A percentile compares a stretch with the other conserved stretches of the same genome.
Evolutionary conservation across 176 grass and related monocot species (phyloP).

Genomic region (Microstegium vimineum): DNA sequence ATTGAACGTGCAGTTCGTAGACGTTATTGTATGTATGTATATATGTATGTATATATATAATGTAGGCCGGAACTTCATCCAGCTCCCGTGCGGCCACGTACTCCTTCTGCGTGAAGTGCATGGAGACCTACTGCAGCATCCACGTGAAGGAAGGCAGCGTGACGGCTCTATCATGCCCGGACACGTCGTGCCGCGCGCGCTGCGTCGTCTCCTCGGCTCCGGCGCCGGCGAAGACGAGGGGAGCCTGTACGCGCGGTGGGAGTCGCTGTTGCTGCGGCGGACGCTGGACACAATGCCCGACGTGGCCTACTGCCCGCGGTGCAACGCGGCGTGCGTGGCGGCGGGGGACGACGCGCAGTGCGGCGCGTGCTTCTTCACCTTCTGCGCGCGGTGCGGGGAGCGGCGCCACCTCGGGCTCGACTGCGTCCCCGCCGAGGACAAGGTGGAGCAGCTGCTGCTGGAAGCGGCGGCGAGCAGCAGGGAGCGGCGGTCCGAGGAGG

Average conservation of each 20-base stretch:
- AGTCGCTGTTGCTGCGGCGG: constrained; percentile 46
- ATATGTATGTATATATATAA: too few species aligned
- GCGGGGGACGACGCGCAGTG: constrained; percentile 59
- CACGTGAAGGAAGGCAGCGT: constrained; percentile 16
- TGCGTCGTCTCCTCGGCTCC: constrained; percentile 36
- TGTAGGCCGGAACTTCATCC: constrained; percentile 1
- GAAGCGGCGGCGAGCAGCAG: background rate
- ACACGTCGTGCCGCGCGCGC: background rate
- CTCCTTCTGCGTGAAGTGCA: background rate
- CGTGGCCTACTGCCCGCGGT: constrained; percentile 62
- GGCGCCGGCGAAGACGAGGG: too few species aligned
- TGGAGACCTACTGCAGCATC: constrained; percentile 8
- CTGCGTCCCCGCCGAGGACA: constrained; percentile 36
- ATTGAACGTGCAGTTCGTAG: too few species aligned
- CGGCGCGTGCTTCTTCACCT: constrained; percentile 58
- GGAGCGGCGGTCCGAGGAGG: background rate
- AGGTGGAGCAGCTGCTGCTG: constrained; percentile 36
- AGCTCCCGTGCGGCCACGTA: background rate
- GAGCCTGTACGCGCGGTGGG: constrained; percentile 53
- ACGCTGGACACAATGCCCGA: constrained; percentile 62
- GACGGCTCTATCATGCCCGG: background rate
- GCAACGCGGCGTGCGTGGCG: constrained; percentile 56
- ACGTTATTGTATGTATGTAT: too few species aligned
- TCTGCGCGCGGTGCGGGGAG: constrained; percentile 48
- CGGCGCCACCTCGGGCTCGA: constrained; percentile 46